Evolutionary conservation across 2,329 filamentous ascomycete species (phyloP), one percentile per base, ranked within the genome.

Genomic region (Pyrenophora seminiperda): DNA sequence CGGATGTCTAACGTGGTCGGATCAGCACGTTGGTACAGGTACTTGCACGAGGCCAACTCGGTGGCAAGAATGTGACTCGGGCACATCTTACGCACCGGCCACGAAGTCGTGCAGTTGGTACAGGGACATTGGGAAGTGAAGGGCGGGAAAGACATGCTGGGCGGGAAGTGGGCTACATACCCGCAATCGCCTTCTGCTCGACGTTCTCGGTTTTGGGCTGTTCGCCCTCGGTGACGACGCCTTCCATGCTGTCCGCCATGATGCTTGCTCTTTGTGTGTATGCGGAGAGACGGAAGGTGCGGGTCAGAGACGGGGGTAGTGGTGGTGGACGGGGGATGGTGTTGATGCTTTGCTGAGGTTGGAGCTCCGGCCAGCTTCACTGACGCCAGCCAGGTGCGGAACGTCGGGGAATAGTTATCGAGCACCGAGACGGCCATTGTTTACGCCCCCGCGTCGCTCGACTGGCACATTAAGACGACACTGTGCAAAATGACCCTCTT

Each of bases 1-100:
- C 92, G 94, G 78, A 99, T 96, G 75, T 97, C 94, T 97, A 71
- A 38, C 20, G 59, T 55, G 36, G 56, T 54, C 24, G 61, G 60
- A 61, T 73, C 67, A 73, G 70, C 67, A 30, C 48, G 48, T 33
- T 62, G 62, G 55, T 50, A 58, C 24, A 65, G 57, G 56, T 63
- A 66, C 59, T 65, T 67, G 61, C 58, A 59, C 20, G 57, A 56
- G 22, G 63, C 66, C 9, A 66, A 47, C 52, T 59, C 48, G 31
- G 62, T 67, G 53, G 68, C 67, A 34, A 68, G 60, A 54, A 69
- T 63, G 52, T 67, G 65, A 18, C 39, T 59, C 13, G 50, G 52
- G 46, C 67, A 71, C 64, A 69, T 70, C 33, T 63, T 65, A 46
- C 61, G 48, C 44, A 55, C 50, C 2, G 52, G 52, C 47, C 54